Evolutionary conservation across 2,329 filamentous ascomycete genomes (phyloP).

Genomic region (Graphium sp.): DNA sequence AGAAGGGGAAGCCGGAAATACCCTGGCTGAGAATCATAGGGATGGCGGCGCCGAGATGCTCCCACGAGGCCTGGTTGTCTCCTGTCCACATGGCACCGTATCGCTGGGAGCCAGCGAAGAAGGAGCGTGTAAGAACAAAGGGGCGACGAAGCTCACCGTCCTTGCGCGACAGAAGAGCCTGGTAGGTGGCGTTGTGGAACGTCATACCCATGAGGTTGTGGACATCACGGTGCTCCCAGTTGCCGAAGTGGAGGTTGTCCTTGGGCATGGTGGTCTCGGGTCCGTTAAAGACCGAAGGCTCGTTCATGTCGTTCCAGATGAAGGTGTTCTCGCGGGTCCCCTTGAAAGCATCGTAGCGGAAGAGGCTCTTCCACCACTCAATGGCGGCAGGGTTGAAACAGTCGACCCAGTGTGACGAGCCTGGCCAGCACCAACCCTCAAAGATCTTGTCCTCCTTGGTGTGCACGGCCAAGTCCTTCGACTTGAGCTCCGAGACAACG

Average conservation of each 20-base stretch:
- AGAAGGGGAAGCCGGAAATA: constrained; percentile 84
- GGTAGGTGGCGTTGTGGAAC: constrained; percentile 83
- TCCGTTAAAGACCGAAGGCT: constrained; percentile 96
- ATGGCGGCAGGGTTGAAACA: constrained; percentile 85
- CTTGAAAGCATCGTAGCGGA: constrained; percentile 77
- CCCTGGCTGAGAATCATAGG: constrained; percentile 92
- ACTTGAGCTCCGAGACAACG: constrained; percentile 66
- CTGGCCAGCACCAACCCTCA: constrained; percentile 98
- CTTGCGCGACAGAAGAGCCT: constrained; percentile 70
- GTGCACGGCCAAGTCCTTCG: constrained; percentile 66
- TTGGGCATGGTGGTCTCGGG: constrained; percentile 98
- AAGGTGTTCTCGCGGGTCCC: constrained; percentile 76
- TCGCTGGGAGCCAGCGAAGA: constrained; percentile 81
- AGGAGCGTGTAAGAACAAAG: constrained; percentile 84
- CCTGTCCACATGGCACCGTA: constrained; percentile 97
- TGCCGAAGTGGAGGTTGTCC: constrained; percentile 80
- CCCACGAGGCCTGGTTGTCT: constrained; percentile 90
- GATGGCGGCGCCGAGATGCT: constrained; percentile 72
- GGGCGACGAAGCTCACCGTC: constrained; percentile 73
- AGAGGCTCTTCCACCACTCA: constrained; percentile 81
- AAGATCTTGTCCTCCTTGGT: constrained; percentile 83
- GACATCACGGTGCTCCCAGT: constrained; percentile 93
- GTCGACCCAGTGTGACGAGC: constrained; percentile 91
- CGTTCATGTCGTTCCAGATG: constrained; percentile 99
- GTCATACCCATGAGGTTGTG: constrained; percentile 95